Base-by-base conservation (phyloP, 2,329 filamentous ascomycete genomes). In the Ceratocystis destructans region DNA sequence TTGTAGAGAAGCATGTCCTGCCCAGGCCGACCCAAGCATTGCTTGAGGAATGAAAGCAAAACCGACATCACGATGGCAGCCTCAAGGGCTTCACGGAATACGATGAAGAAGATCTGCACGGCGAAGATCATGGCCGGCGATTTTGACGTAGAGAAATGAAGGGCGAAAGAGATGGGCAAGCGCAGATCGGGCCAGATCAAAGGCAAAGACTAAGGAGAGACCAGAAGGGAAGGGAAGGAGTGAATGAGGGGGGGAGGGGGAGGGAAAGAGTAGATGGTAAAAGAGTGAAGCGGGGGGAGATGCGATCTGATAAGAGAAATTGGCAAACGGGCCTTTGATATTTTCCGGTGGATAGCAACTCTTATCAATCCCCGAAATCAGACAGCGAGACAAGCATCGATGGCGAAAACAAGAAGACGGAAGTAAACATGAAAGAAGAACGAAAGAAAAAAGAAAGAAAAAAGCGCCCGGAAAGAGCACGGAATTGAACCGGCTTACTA, bases 101-200 rank as follows among this genome's bases (percentile, higher is more conserved):
- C 86, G 74, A 96, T 89, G 78, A 96, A 92, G 78, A 96, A 96
- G 66, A 96, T 84, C 70, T 87, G 88, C 25, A 90, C 84, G 69
- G 87, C 83, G 75, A 91, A 91, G 67, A 91, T 85, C 73, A 68
- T 87, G 83, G 68, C 82, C 80, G 74, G 86, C 85, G 77, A 83
- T 86, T 69, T 61, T 46, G 44, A 31, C 20, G 28, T 22, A 66
- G 37, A 28, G 59, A 41, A 45, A 44, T 17, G 17, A 33, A 41
- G 10, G 31, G 20, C 1, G 31, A 28, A 41, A 20, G 46, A 45
- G 17, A 28, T 8, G 65, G 44, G 6, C n/a, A 31, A 41, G 53
- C 17, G 20, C 15, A 28, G 48, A 55, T 65, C 46, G 20, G 41
- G 48, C 48, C 17, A 53, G 48, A 53, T 22, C 48, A 22, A n/a